Evolutionary conservation across 2,329 filamentous ascomycete genomes (phyloP).

Genomic region (Sarocladium strictum): DNA sequence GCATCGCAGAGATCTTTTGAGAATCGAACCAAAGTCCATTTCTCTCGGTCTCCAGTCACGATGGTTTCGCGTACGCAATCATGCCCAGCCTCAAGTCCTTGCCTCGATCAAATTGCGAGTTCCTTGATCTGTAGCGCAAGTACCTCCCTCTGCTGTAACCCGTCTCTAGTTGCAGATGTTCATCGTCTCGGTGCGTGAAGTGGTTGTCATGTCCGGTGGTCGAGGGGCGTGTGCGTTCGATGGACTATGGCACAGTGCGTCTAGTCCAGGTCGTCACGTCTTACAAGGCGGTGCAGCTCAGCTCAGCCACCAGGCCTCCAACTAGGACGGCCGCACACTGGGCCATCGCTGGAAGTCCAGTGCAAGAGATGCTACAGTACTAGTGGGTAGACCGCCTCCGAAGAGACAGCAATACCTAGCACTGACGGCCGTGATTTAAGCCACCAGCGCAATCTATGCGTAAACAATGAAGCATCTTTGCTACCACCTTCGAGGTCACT

Average conservation of each 20-base stretch:
- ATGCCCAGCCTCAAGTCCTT: too few relatives aligned
- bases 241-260: neutral
- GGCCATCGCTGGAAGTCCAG: too few relatives aligned
- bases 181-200: neutral
- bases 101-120: neutral
- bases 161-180: neutral
- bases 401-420: too few relatives aligned
- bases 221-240: neutral
- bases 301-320: conserved; percentile 4
- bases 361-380: too few relatives aligned
- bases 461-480: too few relatives aligned
- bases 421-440: too few relatives aligned
- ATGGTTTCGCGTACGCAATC: too few relatives aligned
- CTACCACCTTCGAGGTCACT: too few relatives aligned
- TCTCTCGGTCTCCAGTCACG: neutral
- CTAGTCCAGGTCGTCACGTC: neutral
- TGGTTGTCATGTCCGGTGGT: neutral
- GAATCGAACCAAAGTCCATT: neutral
- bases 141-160: too few relatives aligned
- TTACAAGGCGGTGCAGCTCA: conserved; percentile 7
- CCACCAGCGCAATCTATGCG: too few relatives aligned
- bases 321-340: neutral
- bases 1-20: neutral
- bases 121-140: too few relatives aligned
- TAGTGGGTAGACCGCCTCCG: too few relatives aligned